phyloP scores from a whole-genome alignment of 306 rosid genomes.

The Styphnolobium japonicum region DNA sequence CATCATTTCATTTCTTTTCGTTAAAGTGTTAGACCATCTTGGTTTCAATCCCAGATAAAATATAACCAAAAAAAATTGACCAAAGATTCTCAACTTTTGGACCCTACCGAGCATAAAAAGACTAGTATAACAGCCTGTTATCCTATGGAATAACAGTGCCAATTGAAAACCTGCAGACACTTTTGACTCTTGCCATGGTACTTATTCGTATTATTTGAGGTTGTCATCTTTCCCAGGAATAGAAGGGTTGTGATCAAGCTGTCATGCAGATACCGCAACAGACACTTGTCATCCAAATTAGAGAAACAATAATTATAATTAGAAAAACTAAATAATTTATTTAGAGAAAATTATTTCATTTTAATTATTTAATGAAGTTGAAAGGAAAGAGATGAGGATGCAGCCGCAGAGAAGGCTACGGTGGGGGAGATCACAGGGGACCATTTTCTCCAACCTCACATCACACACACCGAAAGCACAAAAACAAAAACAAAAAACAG shows the following conservation, averaged over 20 bases:
- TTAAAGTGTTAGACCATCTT: not conserved
- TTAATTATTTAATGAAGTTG: not conserved
- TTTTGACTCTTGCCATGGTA: not conserved
- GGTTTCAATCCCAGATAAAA: not conserved
- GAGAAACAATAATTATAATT: not conserved
- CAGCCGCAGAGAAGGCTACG: slow-evolving; percentile 25
- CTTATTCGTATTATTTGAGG: not conserved
- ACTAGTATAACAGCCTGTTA: slow-evolving; percentile 38
- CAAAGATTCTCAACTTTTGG: not conserved
- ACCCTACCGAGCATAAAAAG: not conserved
- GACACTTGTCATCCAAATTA: not conserved
- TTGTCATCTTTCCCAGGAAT: too few species aligned
- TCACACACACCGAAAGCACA: too few species aligned
- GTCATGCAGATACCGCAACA: not conserved
- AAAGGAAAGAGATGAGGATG: not conserved
- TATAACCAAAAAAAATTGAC: not conserved
- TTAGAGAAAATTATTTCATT: too few species aligned
- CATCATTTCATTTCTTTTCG: not conserved
- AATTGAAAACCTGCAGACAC: not conserved
- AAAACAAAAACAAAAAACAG: too few species aligned
- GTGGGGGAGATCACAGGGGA: slow-evolving; percentile 19
- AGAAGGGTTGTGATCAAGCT: too few species aligned
- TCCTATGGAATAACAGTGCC: slow-evolving; percentile 14
- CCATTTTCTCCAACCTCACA: not conserved
- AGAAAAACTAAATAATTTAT: not conserved